Evolutionary conservation across 1,284 basidiomycete genomes (phyloP), one percentile per base, ranked within the genome.

Genomic region (Tylopilus sp.): DNA sequence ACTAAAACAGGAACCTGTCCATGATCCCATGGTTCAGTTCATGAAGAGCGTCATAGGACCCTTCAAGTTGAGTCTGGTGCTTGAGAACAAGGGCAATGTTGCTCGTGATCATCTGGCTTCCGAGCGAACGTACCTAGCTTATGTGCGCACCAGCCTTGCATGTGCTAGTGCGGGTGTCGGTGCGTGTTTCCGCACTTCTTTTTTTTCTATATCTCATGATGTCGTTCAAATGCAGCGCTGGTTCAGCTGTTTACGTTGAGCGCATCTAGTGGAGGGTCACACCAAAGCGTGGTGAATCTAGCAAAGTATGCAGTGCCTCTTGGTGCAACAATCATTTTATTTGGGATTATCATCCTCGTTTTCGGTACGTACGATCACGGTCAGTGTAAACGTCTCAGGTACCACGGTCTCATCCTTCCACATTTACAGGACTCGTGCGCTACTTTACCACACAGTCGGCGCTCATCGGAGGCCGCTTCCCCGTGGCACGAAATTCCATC

Each of bases 61-160:
- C 12, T 39, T 68, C 10, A 74, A 61, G 47, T 56, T 70, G 51
- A 70, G 62, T 53, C 68, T 76, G 58, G 61, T 76, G 9, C 71
- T 79, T 33, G 75, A 80, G 60, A 77, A 76, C 67, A 75, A 70
- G 57, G 79, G 79, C 24, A 79, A 72, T 54, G 73, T 78, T 33
- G 81, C 82, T 26, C 79, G 81, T 13, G 81, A 83, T 64, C 82
- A 83, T 64, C 72, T 83, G 0, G 81, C 81, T 10, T 80, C 79
- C 32, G 81, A 83, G 62, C 69, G 81, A 53, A 83, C 81, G 12
- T 82, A 80, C 70, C 74, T 83, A 22, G 82, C 81, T 33, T 83
- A 82, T 53, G 73, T 83, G 53, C 77, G 82, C 19, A 83, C 81
- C 24, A 82, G 81, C 56, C 70, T 83, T 32, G 77, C 81, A 16